phyloP scores from a whole-genome alignment of 2,329 filamentous ascomycete genomes.

The Endothia cerciana region DNA sequence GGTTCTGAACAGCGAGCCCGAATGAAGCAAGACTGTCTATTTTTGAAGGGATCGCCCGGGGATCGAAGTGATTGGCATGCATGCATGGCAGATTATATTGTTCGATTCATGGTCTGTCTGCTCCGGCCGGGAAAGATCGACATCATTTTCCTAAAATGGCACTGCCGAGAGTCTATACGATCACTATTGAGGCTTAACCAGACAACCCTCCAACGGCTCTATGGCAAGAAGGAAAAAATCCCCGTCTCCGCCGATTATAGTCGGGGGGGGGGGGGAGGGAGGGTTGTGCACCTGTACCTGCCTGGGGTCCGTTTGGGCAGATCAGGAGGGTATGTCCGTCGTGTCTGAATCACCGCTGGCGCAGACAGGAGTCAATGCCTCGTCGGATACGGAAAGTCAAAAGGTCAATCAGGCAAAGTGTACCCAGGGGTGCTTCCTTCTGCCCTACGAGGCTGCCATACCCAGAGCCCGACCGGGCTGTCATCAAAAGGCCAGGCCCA shows the following conservation, averaged over 20 bases:
- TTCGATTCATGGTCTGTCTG: background rate
- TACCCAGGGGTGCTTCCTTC: background rate
- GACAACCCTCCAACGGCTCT: no score
- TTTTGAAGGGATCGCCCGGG: background rate
- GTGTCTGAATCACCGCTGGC: background rate
- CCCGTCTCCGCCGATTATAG: no score
- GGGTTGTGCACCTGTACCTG: background rate
- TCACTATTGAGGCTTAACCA: no score
- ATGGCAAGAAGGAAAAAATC: no score
- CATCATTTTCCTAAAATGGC: conserved; percentile 5
- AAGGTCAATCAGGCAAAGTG: background rate
- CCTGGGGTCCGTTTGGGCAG: background rate
- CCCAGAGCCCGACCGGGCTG: background rate
- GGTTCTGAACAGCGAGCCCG: background rate
- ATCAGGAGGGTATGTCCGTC: background rate
- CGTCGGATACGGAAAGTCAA: background rate
- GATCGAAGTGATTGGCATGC: background rate
- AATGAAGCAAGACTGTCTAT: background rate
- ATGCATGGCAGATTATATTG: background rate
- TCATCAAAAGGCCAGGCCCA: background rate
- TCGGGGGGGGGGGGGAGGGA: no score
- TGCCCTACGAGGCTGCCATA: background rate
- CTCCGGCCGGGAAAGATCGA: background rate
- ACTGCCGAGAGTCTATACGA: background rate
- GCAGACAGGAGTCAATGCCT: background rate